Conservation (phyloP, 106 monocot species). For the Phalaenopsis aphrodite region DNA sequence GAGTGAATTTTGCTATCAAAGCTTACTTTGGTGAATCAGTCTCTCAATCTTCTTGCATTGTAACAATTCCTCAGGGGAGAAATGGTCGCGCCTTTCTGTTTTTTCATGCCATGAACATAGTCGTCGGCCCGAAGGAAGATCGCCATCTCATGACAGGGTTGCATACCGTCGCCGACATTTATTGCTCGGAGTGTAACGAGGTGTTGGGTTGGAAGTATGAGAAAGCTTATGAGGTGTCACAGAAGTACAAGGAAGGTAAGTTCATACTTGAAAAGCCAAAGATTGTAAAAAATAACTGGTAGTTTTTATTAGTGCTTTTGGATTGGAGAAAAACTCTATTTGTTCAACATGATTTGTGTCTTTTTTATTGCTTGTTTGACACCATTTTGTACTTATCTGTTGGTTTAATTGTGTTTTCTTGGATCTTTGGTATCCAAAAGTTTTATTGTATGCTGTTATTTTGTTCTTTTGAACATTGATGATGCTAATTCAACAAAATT, state of each 20-base stretch:
- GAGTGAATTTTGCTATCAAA: no score
- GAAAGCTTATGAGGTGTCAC: slow-evolving; percentile 67
- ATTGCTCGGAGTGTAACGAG: slow-evolving; percentile 63
- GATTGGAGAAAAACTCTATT: no score
- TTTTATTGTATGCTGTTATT: no score
- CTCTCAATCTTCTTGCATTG: no score
- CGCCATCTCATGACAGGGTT: slow-evolving; percentile 78
- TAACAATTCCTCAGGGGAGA: slow-evolving; percentile 43
- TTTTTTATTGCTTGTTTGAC: no score
- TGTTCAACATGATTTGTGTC: no score
- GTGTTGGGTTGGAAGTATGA: slow-evolving; percentile 85
- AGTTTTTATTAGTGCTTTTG: slow-evolving; percentile 1
- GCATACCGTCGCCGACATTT: slow-evolving; percentile 85
- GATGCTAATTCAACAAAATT: no score
- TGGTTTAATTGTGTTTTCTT: no score
- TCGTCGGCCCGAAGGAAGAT: slow-evolving; percentile 64
- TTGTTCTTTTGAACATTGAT: no score
- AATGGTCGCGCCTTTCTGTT: slow-evolving; percentile 81
- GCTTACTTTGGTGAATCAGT: no score
- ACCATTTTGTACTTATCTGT: no score
- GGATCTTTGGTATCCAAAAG: no score
- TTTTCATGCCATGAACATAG: slow-evolving; percentile 77
- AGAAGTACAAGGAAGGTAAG: slow-evolving; percentile 86
- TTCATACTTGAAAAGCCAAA: slow-evolving; percentile 85
- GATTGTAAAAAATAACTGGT: slow-evolving; percentile 78